phyloP scores from a whole-genome alignment of 1,284 basidiomycete species.

The Uromyces viciae-fabae region DNA sequence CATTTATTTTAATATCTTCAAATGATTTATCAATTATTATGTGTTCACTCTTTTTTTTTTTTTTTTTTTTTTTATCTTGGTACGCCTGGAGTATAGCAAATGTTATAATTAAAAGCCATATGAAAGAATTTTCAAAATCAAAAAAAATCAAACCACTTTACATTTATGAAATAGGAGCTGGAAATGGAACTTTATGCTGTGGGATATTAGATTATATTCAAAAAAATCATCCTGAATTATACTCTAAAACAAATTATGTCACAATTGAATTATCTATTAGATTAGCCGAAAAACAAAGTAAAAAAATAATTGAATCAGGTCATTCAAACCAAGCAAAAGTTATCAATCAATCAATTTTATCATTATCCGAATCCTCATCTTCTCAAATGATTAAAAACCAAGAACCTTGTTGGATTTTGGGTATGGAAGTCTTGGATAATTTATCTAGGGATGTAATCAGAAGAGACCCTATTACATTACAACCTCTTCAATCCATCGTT shows the following conservation, averaged over 20 bases:
- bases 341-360: slow-evolving; percentile 41
- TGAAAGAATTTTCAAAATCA: slow-evolving; percentile 53
- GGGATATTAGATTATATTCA: slow-evolving; percentile 79
- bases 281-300: slow-evolving; percentile 68
- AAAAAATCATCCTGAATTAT: slow-evolving; percentile 79
- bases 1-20: too few relatives aligned
- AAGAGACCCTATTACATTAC: slow-evolving; percentile 71
- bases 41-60: too few relatives aligned
- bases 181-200: slow-evolving; percentile 87
- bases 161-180: slow-evolving; percentile 95
- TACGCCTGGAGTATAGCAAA: slow-evolving; percentile 86
- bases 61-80: too few relatives aligned
- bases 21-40: too few relatives aligned
- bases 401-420: slow-evolving; percentile 54
- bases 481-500: slow-evolving; percentile 78
- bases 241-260: slow-evolving; percentile 79
- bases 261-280: slow-evolving; percentile 89
- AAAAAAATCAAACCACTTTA: slow-evolving; percentile 76
- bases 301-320: slow-evolving; percentile 47
- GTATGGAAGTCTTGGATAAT: slow-evolving; percentile 68
- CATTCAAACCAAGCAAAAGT: slow-evolving; percentile 12
- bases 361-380: slow-evolving; percentile 56
- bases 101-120: slow-evolving; percentile 57
- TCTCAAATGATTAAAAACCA: slow-evolving; percentile 76
- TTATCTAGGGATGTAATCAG: slow-evolving; percentile 93